Evolutionary conservation across 2,329 filamentous ascomycete genomes (phyloP), one percentile per base, ranked within the genome.

Genomic region (Penicillium thymicola): DNA sequence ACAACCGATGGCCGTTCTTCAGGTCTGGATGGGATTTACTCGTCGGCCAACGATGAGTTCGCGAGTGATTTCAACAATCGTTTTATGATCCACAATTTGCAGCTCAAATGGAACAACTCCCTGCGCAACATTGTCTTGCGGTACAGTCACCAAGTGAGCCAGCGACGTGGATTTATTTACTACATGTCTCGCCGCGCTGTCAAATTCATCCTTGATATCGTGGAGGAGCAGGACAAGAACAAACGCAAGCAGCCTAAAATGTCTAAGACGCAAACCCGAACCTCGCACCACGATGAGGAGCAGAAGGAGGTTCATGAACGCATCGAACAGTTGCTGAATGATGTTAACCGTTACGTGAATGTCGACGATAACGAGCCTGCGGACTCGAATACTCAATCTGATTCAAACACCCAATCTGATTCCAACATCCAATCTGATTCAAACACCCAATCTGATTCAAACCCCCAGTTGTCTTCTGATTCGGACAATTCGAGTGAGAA

Each of bases 51-150:
- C 4, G 85, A 89, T 16, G 92, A 97, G 63, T 93, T 93, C 64
- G 87, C 90, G 47, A 96, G 89, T 72, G 92, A 97, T 70, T 99
- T 97, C 79, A 94, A 95, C 72, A 99, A 99, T 70, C 89, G 94
- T 2, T 99, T 99, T 78, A 93, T 97, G 65, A 89, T 99, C 51
- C 94, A 99, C 79, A 99, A 99, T 67, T 85, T 95, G 71, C 94
- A 99, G 69, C 79, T 99, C 55, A 99, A 99, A 74, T 99, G 94
- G 94, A 97, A 96, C 77, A 99, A 99, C 67, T 85, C 92, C 11
- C 77, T 99, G 37, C 86, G 94, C 57, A 97, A 99, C 70, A 97
- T 97, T 67, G 94, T 99, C 48, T 83, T 99, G 40, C 90, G 94
- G 25, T 99, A 99, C 72, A 95, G 94, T 61, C 94, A 99, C 70